Base-by-base conservation (phyloP, 164 flowering plant species). In the Santalum album region DNA sequence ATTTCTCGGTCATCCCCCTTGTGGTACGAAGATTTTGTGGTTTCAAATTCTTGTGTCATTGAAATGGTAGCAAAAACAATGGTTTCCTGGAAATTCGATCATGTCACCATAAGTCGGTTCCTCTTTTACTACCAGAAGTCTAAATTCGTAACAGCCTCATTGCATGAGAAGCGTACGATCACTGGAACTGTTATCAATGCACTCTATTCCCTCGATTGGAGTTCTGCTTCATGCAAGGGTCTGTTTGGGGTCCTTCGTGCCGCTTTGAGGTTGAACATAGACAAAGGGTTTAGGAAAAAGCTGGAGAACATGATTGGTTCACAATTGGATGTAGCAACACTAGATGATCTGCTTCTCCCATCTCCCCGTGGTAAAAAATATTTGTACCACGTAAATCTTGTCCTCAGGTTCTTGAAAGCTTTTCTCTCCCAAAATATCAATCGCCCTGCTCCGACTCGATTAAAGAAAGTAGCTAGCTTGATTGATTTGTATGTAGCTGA, bases 301-400 rank as follows among this genome's bases (percentile, higher is more conserved):
- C 58, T 90, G 18, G 98, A 85, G 68, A 60, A 45, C 19, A 71
- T 86, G 77, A 86, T 90, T 23, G 95, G 98, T 46, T 67, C 70
- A 5, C 77, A 57, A 55, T 53, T 87, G 51, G 90, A 90, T 70
- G 80, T 71, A 69, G 87, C 90, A 42, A 78, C 81, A 3, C 22
- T 86, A 36, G 92, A 87, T 60, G 62, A 78, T 74, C 69, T 90
- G 56, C 90, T 90, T 18, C 43, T 86, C 56, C 90, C 86, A 25
- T 72, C 95, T 43, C 84, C 85, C 15, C 53, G 2, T 1, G 73
- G 82, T 25, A 65, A 56, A 53, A 53, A 64, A 27, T 72, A 60
- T 56, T 40, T 71, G 5, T 90, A 85, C 59, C 80, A 90, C 66
- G 95, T 87, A 51, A 70, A 79, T 70, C 51, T 90, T 51, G 80